Evolutionary conservation across 1,139 yeast genomes (phyloP), one percentile per base, ranked within the genome.

Genomic region (Saccharomyces hybrid): DNA sequence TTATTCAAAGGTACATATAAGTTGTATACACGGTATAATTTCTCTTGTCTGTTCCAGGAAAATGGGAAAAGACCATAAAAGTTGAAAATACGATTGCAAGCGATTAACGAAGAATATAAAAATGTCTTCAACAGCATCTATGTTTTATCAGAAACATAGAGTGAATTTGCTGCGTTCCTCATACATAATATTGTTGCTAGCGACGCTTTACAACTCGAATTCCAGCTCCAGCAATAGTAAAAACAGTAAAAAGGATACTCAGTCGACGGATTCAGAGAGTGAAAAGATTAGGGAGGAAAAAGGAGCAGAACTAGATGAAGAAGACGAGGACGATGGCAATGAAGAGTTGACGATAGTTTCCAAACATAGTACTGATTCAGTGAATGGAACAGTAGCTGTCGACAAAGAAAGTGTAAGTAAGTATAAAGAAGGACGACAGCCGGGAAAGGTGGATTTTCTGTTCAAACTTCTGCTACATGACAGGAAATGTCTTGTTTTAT

Each of bases 401-500:
- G 56, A 46, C 29, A 28, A 31, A 50, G 38, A 34, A 44, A 54
- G 13, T 13, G 28, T 27, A 42, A 38, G 9, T 13, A 47, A 46
- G 23, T 8, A 46, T 32, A 50, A 28, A 47, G 54, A 47, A 44
- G 56, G 51, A 50, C 44, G 11, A 9, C 44, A 16, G 6, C 11
- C 5, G 11, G 44, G 44, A 38, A 38, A 38, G 25, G 48, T 51
- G 13, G 63, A 63, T 55, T 67, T 67, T 50, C 54, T 68, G 23
- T 41, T 65, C 34, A 62, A 57, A 50, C 42, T 68, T 32, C 60
- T 68, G 9, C 31, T 68, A 14, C 57, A 52, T 34, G 68, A 68
- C 52, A 67, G 60, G 51, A 65, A 60, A 55, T 65, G 70, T 56
- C 23, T 67, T 13, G 11, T 57, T 5, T 52, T 68, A 13, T 77